Base-by-base conservation (phyloP, 2,329 filamentous ascomycete species). In the Neopestalotiopsis clavispora region DNA sequence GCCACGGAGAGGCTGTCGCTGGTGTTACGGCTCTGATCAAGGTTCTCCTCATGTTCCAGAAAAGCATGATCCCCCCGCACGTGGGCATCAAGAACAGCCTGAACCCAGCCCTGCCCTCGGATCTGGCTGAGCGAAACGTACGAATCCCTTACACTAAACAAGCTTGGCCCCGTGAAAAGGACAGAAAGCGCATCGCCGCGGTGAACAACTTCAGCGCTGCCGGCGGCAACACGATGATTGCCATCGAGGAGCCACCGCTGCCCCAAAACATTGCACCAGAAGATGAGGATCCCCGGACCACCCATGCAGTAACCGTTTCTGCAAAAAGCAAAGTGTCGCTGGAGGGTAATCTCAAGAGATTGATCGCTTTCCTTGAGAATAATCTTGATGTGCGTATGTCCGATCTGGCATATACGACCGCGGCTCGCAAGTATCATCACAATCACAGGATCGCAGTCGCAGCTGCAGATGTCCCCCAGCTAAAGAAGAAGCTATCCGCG, bases 141-240 rank as follows among this genome's bases (percentile, higher is more conserved):
- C 74, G 73, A 10, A 83, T 86, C 59, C 74, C 80, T 0, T 72
- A 79, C 1, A 70, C 83, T 58, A 67, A 79, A 12, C 80, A 75
- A 0, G 72, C 78, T 1, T 84, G 83, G 78, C 45, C 71, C 3
- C 71, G 75, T 1, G 65, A 61, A 14, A 66, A 66, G 2, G 76
- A 72, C n/a, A 59, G 67, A 49, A 69, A 60, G n/a, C 59, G 65
- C 12, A 62, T 60, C 3, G 74, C 71, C 1, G 62, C 73, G 6
- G 73, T 87, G 58, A 89, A 89, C 77, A 87, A 86, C 76, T 88
- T 87, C 71, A 81, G 81, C 61, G 87, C 87, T n/a, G 85, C 86
- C 20, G 87, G 87, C 62, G 87, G 87, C 10, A 90, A 90, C 72
- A 87, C 85, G 4, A 82, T 82, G 9, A 73, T 89, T 38, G 72